Evolutionary conservation across 2,329 filamentous ascomycete genomes (phyloP).

Genomic region (Endothia cerciana): DNA sequence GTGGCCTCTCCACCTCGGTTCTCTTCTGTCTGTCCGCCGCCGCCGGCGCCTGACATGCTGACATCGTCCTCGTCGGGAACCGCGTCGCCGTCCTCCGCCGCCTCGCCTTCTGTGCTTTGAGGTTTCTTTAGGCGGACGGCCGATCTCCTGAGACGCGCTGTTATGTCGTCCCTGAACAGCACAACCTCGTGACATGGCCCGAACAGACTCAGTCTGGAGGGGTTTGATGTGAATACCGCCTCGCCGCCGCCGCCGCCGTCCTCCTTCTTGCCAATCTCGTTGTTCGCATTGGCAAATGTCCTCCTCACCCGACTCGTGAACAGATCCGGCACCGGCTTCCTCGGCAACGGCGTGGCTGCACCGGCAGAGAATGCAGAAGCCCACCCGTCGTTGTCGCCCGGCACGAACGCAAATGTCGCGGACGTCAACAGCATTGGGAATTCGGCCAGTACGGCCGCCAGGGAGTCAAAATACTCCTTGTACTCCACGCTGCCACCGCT

Average conservation of each 20-base stretch:
- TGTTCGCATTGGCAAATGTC: slow-evolving; percentile 77
- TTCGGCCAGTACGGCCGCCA: slow-evolving; percentile 81
- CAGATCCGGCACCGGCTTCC: slow-evolving; percentile 77
- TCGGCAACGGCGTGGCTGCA: slow-evolving; percentile 70
- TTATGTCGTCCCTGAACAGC: slow-evolving; percentile 85
- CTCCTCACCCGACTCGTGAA: slow-evolving; percentile 88
- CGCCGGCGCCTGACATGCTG: slow-evolving; percentile 38
- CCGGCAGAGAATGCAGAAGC: slow-evolving; percentile 81
- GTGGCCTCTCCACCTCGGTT: slow-evolving; percentile 32
- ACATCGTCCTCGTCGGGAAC: slow-evolving; percentile 34
- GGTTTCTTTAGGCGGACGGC: slow-evolving; percentile 69
- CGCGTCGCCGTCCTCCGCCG: slow-evolving; percentile 36
- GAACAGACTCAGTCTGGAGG: slow-evolving; percentile 80
- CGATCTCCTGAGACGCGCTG: slow-evolving; percentile 75
- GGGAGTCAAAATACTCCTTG: slow-evolving; percentile 91
- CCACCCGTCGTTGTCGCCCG: slow-evolving; percentile 98
- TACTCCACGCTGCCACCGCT: slow-evolving; percentile 88
- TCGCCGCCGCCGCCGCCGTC: slow-evolving; percentile 64
- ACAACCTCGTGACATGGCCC: slow-evolving; percentile 87
- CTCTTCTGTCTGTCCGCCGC: slow-evolving; percentile 32
- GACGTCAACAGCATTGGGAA: slow-evolving; percentile 79
- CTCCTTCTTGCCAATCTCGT: slow-evolving; percentile 59
- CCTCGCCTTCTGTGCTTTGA: slow-evolving; percentile 37
- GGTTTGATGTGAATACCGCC: slow-evolving; percentile 88
- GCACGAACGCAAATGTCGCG: slow-evolving; percentile 88